Evolutionary conservation across 2,329 filamentous ascomycete genomes (phyloP), one percentile per base, ranked within the genome.

Genomic region (Colletotrichum euphorbiae): DNA sequence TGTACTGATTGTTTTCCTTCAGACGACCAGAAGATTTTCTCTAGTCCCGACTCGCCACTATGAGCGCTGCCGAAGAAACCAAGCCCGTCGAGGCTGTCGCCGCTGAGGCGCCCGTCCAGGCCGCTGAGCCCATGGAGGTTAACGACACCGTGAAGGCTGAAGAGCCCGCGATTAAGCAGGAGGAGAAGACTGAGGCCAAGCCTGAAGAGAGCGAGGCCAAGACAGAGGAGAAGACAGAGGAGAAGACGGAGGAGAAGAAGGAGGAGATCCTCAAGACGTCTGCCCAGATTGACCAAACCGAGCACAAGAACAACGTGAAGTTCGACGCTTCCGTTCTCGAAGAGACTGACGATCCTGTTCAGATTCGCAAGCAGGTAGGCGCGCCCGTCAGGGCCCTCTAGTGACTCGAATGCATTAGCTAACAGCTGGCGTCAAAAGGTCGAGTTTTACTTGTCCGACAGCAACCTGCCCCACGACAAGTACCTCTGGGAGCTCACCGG

Each of bases 391-490:
- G 28, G n/a, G n/a, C 31, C n/a, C 4, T 15, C 3, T 8, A 13
- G 12, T 13, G 7, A 13, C 13, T 17, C 31, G 15, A 19, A 21
- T 12, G 33, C 38, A 17, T 31, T 38, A 36, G 52, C 65, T 61
- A 60, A 67, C 45, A 11, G 31, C 42, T 58, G 33, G 6, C 73
- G 1, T 6, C 13, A 19, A 51, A 36, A 97, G 91, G 93, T 97
- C 74, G 94, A 98, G 78, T 98, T 97, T 80, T 98, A 98, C 86
- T 97, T 98, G 81, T 92, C 92, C 75, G 92, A 97, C 79, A 92
- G 91, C 75, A 98, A 98, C 81, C 88, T 99, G 42, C 91, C 91
- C 58, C 90, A 89, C 75, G 97, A 99, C 81, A 92, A 93, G 78
- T 97, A 93, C 83, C 87, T 99, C 73, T 92, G 94, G 83, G 85